Conservation (phyloP, 441 rosid species). For the Macaranga tanarius region DNA sequence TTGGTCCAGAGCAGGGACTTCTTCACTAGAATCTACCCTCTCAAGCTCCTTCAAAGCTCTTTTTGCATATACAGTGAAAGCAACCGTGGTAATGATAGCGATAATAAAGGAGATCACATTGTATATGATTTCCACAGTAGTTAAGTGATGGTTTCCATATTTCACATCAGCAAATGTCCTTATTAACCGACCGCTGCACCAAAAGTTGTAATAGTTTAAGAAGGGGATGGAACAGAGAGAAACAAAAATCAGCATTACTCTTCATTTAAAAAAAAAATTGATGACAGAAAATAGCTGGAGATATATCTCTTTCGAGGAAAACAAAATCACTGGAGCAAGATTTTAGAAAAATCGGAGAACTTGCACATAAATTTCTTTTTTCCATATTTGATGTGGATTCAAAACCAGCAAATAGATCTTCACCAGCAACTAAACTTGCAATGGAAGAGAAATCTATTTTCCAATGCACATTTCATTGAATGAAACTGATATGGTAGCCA, state of each 20-base stretch:
- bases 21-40: conserved; percentile 41
- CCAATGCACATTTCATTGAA: not conserved
- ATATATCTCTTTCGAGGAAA: not conserved
- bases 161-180: conserved; percentile 77
- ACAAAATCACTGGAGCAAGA: not conserved
- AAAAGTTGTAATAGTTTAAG: conserved; percentile 8
- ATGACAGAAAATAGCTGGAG: not conserved
- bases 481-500: not conserved
- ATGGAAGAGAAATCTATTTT: not conserved
- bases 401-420: not conserved
- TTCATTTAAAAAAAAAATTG: too few species aligned
- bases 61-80: conserved; percentile 83
- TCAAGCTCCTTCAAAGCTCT: conserved; percentile 72
- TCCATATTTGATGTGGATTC: not conserved
- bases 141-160: conserved; percentile 69
- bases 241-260: not conserved
- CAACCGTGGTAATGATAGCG: conserved; percentile 67
- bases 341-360: not conserved
- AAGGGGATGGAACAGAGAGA: not conserved
- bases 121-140: conserved; percentile 76
- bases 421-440: not conserved
- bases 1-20: conserved; percentile 29
- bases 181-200: conserved; percentile 85
- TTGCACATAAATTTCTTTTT: not conserved
- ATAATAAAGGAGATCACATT: conserved; percentile 70